Evolutionary conservation across 345 rosid genomes (phyloP).

Genomic region (Salix brachista): DNA sequence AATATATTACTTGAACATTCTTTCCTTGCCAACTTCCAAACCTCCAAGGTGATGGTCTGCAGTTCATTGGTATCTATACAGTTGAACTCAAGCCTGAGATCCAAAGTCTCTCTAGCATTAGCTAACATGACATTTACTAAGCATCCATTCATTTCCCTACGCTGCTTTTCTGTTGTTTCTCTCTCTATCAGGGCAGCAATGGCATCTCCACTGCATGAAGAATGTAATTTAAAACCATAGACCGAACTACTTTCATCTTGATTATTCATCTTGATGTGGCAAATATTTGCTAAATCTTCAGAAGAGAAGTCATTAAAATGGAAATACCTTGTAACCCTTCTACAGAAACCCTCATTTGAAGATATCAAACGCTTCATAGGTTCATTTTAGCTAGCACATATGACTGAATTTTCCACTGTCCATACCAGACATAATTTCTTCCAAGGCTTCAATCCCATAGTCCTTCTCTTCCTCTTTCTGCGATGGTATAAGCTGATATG

Average conservation of each 20-base stretch:
- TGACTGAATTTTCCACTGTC: conserved; percentile 80
- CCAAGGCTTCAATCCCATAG: conserved; percentile 93
- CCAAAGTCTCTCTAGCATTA: conserved; percentile 89
- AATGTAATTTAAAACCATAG: conserved; percentile 67
- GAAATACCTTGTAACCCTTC: conserved; percentile 95
- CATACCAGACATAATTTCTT: conserved; percentile 98
- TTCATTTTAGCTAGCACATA: conserved; percentile 92
- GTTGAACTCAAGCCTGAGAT: conserved; percentile 75
- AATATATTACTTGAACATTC: background rate
- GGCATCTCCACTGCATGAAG: conserved; percentile 58
- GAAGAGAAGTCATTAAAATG: conserved; percentile 70
- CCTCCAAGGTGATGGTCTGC: conserved; percentile 62
- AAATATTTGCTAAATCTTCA: conserved; percentile 68
- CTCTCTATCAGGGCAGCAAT: conserved; percentile 57
- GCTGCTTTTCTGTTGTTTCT: conserved; percentile 76
- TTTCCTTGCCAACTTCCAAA: conserved; percentile 47
- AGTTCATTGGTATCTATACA: conserved; percentile 71
- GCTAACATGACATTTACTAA: conserved; percentile 73
- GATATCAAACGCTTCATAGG: conserved; percentile 96
- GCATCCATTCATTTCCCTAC: conserved; percentile 93
- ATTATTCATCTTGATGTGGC: conserved; percentile 77
- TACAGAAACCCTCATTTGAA: conserved; percentile 90
- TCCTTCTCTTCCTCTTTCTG: conserved; percentile 94
- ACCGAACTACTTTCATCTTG: conserved; percentile 55
- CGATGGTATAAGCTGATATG: conserved; percentile 86